Percentiles rank a stretch among this genome's conserved stretches.
Evolutionary conservation across 192 early-diverging fungal genomes (phyloP).

Genomic region (Allomyces arbusculus): DNA sequence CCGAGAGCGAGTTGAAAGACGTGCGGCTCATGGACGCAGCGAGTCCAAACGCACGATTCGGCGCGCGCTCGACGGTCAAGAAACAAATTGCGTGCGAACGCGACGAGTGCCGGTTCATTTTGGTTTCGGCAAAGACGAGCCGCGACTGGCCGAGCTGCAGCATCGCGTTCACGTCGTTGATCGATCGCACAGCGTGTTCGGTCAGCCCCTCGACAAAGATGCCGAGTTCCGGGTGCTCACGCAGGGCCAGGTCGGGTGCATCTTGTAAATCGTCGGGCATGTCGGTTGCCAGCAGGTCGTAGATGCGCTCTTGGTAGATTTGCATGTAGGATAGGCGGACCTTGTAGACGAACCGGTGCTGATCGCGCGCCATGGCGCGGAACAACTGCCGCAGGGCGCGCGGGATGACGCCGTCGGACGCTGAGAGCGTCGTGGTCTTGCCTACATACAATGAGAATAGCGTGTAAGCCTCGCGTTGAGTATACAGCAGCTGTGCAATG

Average conservation of each 20-base stretch:
- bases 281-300: slow-evolving; percentile 57
- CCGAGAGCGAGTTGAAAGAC: slow-evolving; percentile 23
- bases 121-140: neutral
- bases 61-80: slow-evolving; percentile 48
- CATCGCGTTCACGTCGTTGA: slow-evolving; percentile 37
- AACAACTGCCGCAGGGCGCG: slow-evolving; percentile 43
- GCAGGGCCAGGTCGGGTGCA: slow-evolving; percentile 19
- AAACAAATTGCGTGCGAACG: slow-evolving; percentile 65
- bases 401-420: slow-evolving; percentile 26
- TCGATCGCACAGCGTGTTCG: slow-evolving; percentile 34
- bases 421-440: neutral
- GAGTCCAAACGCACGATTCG: slow-evolving; percentile 22
- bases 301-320: slow-evolving; percentile 85
- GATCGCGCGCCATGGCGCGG: slow-evolving; percentile 16
- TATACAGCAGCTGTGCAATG: too few relatives aligned
- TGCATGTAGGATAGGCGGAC: slow-evolving; percentile 45
- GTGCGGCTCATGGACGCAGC: slow-evolving; percentile 11
- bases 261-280: slow-evolving; percentile 6
- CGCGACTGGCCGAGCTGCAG: slow-evolving; percentile 28
- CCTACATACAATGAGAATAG: neutral
- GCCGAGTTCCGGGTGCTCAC: slow-evolving; percentile 45
- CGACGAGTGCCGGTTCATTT: slow-evolving; percentile 66
- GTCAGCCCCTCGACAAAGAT: slow-evolving; percentile 44
- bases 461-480: too few relatives aligned
- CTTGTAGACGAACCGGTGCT: neutral